Evolutionary conservation across 2,329 filamentous ascomycete genomes (phyloP).

Genomic region (Fusarium sp.): DNA sequence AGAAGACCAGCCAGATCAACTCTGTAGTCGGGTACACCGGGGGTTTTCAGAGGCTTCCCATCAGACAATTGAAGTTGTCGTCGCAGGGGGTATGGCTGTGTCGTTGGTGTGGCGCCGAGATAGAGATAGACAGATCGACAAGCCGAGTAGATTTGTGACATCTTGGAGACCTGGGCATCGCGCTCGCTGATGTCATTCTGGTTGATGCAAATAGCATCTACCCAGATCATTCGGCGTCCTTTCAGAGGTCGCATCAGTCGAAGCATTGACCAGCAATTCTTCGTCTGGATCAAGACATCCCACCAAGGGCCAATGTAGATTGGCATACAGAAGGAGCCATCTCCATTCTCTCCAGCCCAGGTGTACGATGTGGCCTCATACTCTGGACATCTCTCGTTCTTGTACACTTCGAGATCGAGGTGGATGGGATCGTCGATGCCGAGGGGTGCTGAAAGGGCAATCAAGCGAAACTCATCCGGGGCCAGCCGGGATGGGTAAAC

Average conservation of each 20-base stretch:
- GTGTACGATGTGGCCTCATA: background rate
- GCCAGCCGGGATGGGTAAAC: background rate
- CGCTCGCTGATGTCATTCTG: background rate
- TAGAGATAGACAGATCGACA: background rate
- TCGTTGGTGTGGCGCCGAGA: background rate
- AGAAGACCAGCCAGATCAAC: background rate
- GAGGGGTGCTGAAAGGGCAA: rapidly evolving
- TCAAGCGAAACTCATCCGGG: background rate
- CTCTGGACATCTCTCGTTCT: background rate
- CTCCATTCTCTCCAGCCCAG: background rate
- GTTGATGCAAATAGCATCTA: background rate
- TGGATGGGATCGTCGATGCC: background rate
- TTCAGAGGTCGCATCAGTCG: rapidly evolving
- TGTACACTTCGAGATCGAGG: background rate
- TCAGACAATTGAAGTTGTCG: background rate
- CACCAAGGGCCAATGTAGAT: background rate
- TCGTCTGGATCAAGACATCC: constrained; percentile 2
- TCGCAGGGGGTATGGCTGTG: background rate
- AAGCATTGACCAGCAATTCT: constrained; percentile 12
- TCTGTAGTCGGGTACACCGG: background rate
- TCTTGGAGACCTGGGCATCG: background rate
- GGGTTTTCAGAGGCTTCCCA: background rate
- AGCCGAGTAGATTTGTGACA: background rate
- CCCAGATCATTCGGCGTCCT: background rate
- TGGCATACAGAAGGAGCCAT: background rate